phyloP scores from a whole-genome alignment of 495 filamentous ascomycete genomes.

The Podospora tetraspora region DNA sequence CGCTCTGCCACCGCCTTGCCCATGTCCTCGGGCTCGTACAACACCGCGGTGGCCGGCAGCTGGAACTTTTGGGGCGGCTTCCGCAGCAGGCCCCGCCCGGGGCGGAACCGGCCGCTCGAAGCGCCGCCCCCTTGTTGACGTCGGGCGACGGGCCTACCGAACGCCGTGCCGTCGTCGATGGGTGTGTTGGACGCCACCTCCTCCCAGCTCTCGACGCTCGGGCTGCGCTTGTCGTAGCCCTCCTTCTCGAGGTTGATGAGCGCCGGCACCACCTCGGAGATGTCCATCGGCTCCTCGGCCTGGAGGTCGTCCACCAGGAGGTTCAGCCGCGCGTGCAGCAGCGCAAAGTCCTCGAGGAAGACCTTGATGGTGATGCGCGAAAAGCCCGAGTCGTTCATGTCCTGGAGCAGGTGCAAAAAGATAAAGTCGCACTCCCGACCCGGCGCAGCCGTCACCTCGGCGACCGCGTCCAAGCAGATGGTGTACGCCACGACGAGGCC shows the following conservation, averaged over 20 bases:
- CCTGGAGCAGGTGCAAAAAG: constrained; percentile 72
- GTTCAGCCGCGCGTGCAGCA: constrained; percentile 79
- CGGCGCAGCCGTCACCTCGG: constrained; percentile 82
- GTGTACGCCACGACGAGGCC: constrained; percentile 83
- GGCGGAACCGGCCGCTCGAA: constrained; percentile 6
- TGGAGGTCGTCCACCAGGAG: constrained; percentile 73
- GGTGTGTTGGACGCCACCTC: constrained; percentile 65
- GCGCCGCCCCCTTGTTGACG: constrained; percentile 16
- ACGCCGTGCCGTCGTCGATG: constrained; percentile 49
- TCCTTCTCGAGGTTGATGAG: constrained; percentile 58
- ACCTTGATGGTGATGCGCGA: constrained; percentile 79
- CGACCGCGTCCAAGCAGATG: constrained; percentile 65
- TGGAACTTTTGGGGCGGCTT: constrained; percentile 71
- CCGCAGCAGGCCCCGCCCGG: constrained; percentile 19
- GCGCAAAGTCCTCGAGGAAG: constrained; percentile 79
- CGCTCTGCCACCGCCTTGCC: constrained; percentile 63
- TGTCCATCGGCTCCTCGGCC: constrained; percentile 55
- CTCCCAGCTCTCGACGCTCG: constrained; percentile 90
- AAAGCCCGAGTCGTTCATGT: constrained; percentile 55
- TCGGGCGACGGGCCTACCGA: constrained; percentile 37
- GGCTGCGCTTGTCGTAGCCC: constrained; percentile 51
- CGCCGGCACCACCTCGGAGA: constrained; percentile 43
- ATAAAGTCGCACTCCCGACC: constrained; percentile 92
- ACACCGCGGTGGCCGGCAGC: constrained; percentile 73
- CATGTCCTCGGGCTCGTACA: constrained; percentile 79